phyloP scores from a whole-genome alignment of 2,329 filamentous ascomycete species.

The Graphilbum fragrans region DNA sequence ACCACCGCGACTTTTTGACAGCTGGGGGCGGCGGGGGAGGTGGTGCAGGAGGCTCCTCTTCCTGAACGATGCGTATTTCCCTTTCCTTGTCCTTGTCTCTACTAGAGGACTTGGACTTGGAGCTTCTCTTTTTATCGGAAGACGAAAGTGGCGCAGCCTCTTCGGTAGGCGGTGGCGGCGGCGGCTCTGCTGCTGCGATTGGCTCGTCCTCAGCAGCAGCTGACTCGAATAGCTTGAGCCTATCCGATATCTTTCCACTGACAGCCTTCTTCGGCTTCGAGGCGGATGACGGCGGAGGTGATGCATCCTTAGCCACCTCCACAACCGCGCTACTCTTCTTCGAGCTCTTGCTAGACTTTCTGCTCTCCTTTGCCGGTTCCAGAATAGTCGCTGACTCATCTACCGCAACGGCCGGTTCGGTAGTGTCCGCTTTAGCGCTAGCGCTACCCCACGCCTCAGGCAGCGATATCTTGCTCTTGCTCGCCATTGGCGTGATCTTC shows the following conservation, averaged over 20 bases:
- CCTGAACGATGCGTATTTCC: neutral
- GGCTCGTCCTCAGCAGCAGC: slow-evolving; percentile 21
- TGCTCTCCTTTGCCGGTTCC: slow-evolving; percentile 5
- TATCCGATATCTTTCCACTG: slow-evolving; percentile 42
- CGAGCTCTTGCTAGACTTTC: slow-evolving; percentile 15
- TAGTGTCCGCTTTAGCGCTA: slow-evolving; percentile 1
- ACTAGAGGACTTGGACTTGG: slow-evolving; percentile 6
- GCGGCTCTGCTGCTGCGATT: slow-evolving; percentile 4
- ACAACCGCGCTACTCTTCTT: slow-evolving; percentile 23
- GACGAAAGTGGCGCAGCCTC: neutral
- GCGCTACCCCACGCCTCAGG: slow-evolving; percentile 5
- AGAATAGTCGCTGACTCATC: slow-evolving; percentile 8
- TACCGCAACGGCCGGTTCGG: neutral
- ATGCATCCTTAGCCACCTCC: slow-evolving; percentile 1
- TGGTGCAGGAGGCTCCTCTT: neutral
- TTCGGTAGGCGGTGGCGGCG: slow-evolving; percentile 23
- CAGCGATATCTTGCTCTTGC: slow-evolving; percentile 25
- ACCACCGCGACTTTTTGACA: slow-evolving; percentile 10
- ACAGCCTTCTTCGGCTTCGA: slow-evolving; percentile 29
- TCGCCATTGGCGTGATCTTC: slow-evolving; percentile 18
- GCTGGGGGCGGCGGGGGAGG: slow-evolving; percentile 1
- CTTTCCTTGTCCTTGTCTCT: neutral
- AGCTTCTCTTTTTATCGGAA: slow-evolving; percentile 6
- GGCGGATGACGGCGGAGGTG: neutral
- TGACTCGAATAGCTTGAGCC: slow-evolving; percentile 43